Evolutionary conservation across 2,329 filamentous ascomycete species (phyloP).

Genomic region (Cytospora piceicola): DNA sequence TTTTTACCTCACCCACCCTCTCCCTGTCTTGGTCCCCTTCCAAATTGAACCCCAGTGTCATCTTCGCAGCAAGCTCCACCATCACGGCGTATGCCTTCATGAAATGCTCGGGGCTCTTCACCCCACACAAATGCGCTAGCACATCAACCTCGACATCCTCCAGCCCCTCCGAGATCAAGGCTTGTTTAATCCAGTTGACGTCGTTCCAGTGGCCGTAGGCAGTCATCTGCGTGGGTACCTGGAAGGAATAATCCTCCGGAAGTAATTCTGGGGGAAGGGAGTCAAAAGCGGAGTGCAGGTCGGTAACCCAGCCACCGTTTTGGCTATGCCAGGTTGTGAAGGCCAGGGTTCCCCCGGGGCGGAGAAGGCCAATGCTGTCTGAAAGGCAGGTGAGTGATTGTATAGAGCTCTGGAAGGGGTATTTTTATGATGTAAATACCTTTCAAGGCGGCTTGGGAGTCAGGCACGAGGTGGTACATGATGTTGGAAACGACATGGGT

Average conservation of each 20-base stretch:
- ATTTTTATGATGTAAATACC: conserved; percentile 27
- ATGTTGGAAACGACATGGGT: conserved; percentile 37
- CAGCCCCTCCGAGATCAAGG: conserved; percentile 44
- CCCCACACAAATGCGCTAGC: conserved; percentile 35
- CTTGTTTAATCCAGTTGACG: conserved; percentile 43
- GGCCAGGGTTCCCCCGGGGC: conserved; percentile 45
- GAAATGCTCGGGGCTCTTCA: conserved; percentile 44
- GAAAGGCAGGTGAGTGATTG: not conserved
- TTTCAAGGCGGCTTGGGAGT: conserved; percentile 36
- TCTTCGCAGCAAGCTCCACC: conserved; percentile 43
- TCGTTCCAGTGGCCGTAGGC: conserved; percentile 46
- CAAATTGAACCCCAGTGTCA: conserved; percentile 46
- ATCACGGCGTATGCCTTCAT: conserved; percentile 44
- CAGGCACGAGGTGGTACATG: conserved; percentile 36
- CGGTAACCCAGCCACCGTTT: conserved; percentile 42
- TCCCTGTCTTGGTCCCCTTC: conserved; percentile 40
- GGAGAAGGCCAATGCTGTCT: conserved; percentile 46
- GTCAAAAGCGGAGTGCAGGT: conserved; percentile 45
- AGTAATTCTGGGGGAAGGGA: conserved; percentile 46
- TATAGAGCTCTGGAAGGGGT: not conserved
- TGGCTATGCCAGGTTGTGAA: conserved; percentile 43
- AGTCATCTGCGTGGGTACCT: conserved; percentile 46
- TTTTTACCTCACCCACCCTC: conserved; percentile 43
- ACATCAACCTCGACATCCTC: conserved; percentile 43
- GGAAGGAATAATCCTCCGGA: conserved; percentile 36